Evolutionary conservation across 352 stramenopile genomes (phyloP).

Genomic region (Pythium aquatile): DNA sequence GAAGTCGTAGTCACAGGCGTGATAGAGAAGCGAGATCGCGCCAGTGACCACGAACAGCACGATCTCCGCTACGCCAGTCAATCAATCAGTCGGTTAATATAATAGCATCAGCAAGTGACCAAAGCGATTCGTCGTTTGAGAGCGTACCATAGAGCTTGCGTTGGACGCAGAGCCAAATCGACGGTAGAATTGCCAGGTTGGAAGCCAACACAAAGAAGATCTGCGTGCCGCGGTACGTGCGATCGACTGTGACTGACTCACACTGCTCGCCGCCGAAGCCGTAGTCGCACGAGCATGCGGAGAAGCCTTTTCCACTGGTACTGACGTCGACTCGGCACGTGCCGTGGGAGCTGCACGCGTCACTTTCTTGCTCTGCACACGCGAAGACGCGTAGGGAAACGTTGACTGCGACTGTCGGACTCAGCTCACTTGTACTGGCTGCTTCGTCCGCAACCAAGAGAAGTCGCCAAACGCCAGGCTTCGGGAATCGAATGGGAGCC

Average conservation of each 20-base stretch:
- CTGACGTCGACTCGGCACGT: constrained; percentile 21
- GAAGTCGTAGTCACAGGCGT: constrained; percentile 34
- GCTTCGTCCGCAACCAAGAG: constrained; percentile 4
- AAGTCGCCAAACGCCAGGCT: constrained; percentile 12
- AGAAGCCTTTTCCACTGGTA: constrained; percentile 21
- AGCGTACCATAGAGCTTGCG: constrained; percentile 31
- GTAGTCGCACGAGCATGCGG: constrained; percentile 32
- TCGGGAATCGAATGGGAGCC: constrained; percentile 13
- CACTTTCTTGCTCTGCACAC: constrained; percentile 14
- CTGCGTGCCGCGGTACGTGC: constrained; percentile 23
- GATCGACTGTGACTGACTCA: constrained; percentile 21
- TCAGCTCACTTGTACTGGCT: background rate
- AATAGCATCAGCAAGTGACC: background rate
- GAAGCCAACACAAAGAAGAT: constrained; percentile 33
- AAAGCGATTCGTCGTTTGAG: background rate
- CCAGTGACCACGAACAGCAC: constrained; percentile 29
- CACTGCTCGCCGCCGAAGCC: constrained; percentile 33
- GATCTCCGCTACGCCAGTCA: constrained; percentile 13
- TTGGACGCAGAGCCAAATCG: constrained; percentile 20
- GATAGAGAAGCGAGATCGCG: constrained; percentile 32
- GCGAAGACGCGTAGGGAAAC: constrained; percentile 24
- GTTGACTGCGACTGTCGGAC: constrained; percentile 6
- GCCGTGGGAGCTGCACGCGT: constrained; percentile 28
- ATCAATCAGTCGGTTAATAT: background rate
- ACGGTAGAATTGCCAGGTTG: constrained; percentile 32